Conservation (phyloP, 2,329 filamentous ascomycete species). For the Penicillium vulpinum region DNA sequence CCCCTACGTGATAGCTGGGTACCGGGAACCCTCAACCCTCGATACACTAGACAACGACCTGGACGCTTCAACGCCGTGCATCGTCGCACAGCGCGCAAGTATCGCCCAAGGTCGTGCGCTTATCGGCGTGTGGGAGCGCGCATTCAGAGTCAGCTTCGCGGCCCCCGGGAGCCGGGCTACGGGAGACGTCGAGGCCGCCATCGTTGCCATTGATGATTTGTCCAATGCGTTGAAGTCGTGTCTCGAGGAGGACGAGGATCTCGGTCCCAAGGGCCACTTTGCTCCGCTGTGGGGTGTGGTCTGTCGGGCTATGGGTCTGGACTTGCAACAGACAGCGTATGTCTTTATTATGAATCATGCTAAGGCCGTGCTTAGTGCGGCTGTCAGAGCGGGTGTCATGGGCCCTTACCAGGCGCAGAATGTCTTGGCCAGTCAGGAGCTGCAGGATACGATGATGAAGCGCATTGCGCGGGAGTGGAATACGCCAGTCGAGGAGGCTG, state of each 20-base stretch:
- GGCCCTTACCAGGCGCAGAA: conserved; percentile 65
- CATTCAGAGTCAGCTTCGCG: conserved; percentile 44
- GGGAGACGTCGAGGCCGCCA: conserved; percentile 21
- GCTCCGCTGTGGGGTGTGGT: conserved; percentile 62
- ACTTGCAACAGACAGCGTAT: conserved; percentile 57
- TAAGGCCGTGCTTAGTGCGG: conserved; percentile 63
- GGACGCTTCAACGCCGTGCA: conserved; percentile 63
- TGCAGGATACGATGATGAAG: conserved; percentile 54
- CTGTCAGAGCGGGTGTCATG: conserved; percentile 63
- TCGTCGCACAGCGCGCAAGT: conserved; percentile 62
- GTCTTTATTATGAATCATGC: conserved; percentile 65
- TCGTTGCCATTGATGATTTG: conserved; percentile 39
- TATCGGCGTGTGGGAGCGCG: conserved; percentile 60
- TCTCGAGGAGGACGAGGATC: conserved; percentile 26
- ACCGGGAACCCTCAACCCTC: conserved; percentile 52
- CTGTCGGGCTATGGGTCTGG: conserved; percentile 54
- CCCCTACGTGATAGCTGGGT: conserved; percentile 60
- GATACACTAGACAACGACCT: conserved; percentile 61
- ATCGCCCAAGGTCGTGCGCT: conserved; percentile 62
- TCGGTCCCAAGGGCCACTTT: conserved; percentile 55
- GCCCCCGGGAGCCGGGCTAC: conserved; percentile 8
- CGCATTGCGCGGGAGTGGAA: conserved; percentile 53
- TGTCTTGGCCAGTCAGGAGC: conserved; percentile 54
- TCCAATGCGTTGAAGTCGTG: conserved; percentile 40
- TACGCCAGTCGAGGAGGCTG: conserved; percentile 55